Conservation (phyloP, 768 basidiomycete species). For the Austroboletus festivus region DNA sequence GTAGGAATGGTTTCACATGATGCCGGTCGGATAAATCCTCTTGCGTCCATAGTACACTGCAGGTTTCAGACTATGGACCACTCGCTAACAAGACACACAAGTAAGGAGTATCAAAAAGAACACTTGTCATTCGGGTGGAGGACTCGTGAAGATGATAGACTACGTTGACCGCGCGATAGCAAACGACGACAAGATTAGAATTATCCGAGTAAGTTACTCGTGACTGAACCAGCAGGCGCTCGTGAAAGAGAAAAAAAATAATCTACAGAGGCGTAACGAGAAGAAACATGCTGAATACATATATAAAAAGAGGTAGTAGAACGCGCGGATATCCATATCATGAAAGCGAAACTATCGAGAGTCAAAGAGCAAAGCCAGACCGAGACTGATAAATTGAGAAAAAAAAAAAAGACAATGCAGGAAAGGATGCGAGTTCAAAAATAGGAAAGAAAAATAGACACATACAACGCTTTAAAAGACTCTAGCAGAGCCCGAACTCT, state of each 20-base stretch:
- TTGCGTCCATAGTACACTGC: too few relatives aligned
- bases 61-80: too few relatives aligned
- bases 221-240: conserved; percentile 26
- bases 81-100: too few relatives aligned
- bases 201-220: conserved; percentile 34
- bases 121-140: conserved; percentile 18
- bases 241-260: conserved; percentile 17
- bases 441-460: neutral
- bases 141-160: conserved; percentile 6
- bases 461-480: conserved; percentile 23
- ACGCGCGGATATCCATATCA: neutral
- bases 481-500: conserved; percentile 30
- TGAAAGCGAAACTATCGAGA: conserved; percentile 1
- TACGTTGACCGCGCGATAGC: conserved; percentile 11
- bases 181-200: conserved; percentile 23
- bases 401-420: neutral
- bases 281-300: conserved; percentile 1
- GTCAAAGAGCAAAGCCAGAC: neutral
- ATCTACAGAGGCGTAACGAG: conserved; percentile 25
- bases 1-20: too few relatives aligned
- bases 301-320: conserved; percentile 4
- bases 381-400: neutral
- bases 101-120: conserved; percentile 3
- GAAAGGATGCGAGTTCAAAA: neutral
- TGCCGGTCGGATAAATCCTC: too few relatives aligned